Evolutionary conservation across 139 green algal species (phyloP), one percentile per base, ranked within the genome.

Genomic region (Desmodesmus armatus): DNA sequence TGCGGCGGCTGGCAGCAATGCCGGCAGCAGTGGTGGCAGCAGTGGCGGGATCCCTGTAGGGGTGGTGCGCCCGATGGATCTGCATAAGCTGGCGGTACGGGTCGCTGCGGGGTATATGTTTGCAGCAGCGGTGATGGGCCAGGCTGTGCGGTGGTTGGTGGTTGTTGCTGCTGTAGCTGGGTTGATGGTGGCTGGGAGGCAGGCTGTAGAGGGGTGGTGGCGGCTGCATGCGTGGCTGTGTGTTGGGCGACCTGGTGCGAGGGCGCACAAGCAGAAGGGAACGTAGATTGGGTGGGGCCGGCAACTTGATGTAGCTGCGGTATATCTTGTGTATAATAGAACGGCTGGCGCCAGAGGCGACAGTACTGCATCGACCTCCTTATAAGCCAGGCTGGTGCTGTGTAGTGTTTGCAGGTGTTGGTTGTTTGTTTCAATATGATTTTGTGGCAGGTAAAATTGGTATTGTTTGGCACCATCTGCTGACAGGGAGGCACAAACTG

Each of bases 81-180:
- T 82, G 55, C 49, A 82, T 27, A 82, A 82, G 55, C 25, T 82
- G 55, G 62, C 55, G 33, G 40, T 82, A 15, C 53, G 76, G 5
- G 25, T 5, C 37, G 53, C 55, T 40, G 76, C 76, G 35, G 76
- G 27, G 25, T 71, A 71, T 35, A 72, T 82, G 76, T 82, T 82
- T 72, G 55, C 25, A 29, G 76, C 76, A 41, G 76, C 76, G 27
- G 31, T 82, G 53, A 2, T 71, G 25, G 76, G 76, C 7, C 76
- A 82, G 76, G 33, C 76, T 21, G 55, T 71, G 37, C 15, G 4
- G 76, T 82, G 76, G 76, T 17, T 47, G 35, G 47, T 29, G 7
- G 37, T 82, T 13, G 76, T 82, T 1, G 51, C 55, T 41, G 23
- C 11, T 27, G 76, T 82, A 25, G 37, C 76, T 3, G 55, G 76